Conservation (phyloP, 208 protist genomes). For the Naegleria gruberi region DNA sequence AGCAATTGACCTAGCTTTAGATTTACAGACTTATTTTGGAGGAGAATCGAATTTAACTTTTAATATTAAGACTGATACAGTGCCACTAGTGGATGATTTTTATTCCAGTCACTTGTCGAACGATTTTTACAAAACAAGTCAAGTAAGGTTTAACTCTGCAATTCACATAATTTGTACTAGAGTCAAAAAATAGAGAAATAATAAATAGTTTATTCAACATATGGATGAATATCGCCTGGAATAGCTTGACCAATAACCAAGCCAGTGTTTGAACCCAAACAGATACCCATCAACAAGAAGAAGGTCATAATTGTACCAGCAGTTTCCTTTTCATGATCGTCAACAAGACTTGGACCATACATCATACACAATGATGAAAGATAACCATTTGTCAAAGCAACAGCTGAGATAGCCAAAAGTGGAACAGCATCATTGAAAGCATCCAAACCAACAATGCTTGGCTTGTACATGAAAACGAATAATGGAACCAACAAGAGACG, state of each 20-base stretch:
- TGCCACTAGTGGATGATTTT: neutral
- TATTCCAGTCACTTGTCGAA: neutral
- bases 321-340: slow-evolving; percentile 19
- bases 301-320: slow-evolving; percentile 39
- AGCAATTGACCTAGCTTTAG: neutral
- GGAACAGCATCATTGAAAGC: neutral
- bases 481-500: neutral
- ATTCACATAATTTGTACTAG: neutral
- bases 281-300: slow-evolving; percentile 28
- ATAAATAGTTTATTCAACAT: neutral
- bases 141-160: neutral
- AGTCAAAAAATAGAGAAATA: neutral
- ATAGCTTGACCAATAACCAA: neutral
- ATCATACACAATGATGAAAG: slow-evolving; percentile 63
- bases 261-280: slow-evolving; percentile 8
- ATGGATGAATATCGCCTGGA: neutral
- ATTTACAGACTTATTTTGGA: neutral
- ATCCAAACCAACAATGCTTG: neutral
- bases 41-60: neutral
- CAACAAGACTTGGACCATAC: slow-evolving; percentile 49
- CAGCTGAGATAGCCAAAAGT: neutral
- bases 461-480: neutral
- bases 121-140: neutral
- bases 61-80: neutral
- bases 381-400: slow-evolving; percentile 64